Conservation (phyloP, 106 monocot species). For the Vanilla planifolia region DNA sequence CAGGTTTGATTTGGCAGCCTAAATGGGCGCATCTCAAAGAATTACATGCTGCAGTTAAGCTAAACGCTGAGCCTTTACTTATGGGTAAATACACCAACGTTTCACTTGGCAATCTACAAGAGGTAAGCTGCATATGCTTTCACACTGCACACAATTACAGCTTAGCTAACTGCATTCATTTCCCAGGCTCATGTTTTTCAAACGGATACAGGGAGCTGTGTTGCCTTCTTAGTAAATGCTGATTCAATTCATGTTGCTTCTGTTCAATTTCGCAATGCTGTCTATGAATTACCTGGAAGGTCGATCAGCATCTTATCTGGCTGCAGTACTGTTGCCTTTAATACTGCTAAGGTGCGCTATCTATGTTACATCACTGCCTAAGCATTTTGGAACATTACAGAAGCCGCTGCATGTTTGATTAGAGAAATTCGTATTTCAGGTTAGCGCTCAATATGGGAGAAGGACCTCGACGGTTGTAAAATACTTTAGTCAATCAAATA, state of each 20-base stretch:
- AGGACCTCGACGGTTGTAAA: slow-evolving; percentile 35
- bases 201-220: slow-evolving; percentile 42
- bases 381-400: too few relatives aligned
- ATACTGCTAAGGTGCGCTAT: slow-evolving; percentile 58
- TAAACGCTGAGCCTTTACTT: slow-evolving; percentile 44
- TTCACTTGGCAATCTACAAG: slow-evolving; percentile 44
- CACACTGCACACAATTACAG: background rate
- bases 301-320: slow-evolving; percentile 71
- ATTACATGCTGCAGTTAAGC: slow-evolving; percentile 62
- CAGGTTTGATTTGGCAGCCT: slow-evolving; percentile 72
- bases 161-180: background rate
- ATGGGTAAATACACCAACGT: slow-evolving; percentile 36
- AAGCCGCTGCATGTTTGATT: too few relatives aligned
- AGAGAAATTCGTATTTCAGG: slow-evolving; percentile 29
- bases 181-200: slow-evolving; percentile 69
- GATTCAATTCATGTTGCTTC: slow-evolving; percentile 17
- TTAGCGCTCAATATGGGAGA: slow-evolving; percentile 37
- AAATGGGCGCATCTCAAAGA: slow-evolving; percentile 87
- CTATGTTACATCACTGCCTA: too few relatives aligned
- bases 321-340: slow-evolving; percentile 58
- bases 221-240: slow-evolving; percentile 66
- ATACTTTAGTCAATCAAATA: slow-evolving; percentile 21
- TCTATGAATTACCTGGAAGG: slow-evolving; percentile 38
- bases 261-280: slow-evolving; percentile 38
- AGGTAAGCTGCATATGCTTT: slow-evolving; percentile 34